Evolutionary conservation across 257 asterid species (phyloP).

Genomic region (Nyctanthes arbortristis): DNA sequence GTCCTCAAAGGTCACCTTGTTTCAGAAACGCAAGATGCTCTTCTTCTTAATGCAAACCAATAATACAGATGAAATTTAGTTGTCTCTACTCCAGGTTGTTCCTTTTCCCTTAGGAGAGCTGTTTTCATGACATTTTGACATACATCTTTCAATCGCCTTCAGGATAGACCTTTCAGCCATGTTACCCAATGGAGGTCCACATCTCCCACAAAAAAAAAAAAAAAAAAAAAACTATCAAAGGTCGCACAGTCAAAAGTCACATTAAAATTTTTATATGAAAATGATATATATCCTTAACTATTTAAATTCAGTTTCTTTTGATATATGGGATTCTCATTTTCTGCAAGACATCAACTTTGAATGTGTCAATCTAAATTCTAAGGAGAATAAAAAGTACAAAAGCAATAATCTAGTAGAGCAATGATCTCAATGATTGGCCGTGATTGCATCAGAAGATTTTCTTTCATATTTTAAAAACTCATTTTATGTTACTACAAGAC

Average conservation of each 20-base stretch:
- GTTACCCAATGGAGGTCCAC: conserved; percentile 25
- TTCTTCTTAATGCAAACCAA: no score
- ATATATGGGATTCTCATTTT: background rate
- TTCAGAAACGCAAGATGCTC: no score
- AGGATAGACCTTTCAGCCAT: conserved; percentile 13
- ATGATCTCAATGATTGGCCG: conserved; percentile 14
- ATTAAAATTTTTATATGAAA: background rate
- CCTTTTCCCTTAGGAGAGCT: background rate
- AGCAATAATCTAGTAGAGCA: background rate
- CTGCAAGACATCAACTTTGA: conserved; percentile 1
- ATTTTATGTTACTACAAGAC: background rate
- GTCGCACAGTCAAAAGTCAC: conserved; percentile 7
- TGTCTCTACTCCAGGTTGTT: background rate
- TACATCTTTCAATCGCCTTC: background rate
- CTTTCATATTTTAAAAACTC: background rate
- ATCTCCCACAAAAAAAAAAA: no score
- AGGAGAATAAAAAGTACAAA: conserved; percentile 7
- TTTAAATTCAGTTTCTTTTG: background rate
- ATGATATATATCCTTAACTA: background rate
- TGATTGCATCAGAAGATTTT: background rate
- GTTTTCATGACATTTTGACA: background rate
- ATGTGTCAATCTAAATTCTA: conserved; percentile 3
- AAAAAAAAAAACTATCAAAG: no score
- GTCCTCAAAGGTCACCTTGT: no score
- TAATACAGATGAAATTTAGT: background rate